Conservation (phyloP, 352 stramenopile species). For the Pythium pyrilobum region DNA sequence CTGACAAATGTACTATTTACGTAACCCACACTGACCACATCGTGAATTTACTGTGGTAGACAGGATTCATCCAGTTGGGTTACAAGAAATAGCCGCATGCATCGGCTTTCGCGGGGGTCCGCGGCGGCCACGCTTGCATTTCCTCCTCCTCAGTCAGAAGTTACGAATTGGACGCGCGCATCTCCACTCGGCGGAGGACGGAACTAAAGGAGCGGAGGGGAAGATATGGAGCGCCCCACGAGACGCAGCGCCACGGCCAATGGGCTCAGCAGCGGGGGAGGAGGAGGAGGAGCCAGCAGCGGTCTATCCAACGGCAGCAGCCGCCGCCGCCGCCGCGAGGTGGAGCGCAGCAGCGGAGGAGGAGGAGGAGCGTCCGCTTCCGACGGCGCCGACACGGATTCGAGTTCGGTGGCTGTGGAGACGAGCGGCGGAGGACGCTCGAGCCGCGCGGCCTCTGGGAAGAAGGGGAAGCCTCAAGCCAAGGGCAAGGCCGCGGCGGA, state of each 20-base stretch:
- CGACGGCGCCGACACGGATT: conserved; percentile 58
- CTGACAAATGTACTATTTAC: background rate
- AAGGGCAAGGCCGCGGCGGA: conserved; percentile 21
- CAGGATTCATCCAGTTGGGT: background rate
- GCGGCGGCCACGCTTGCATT: too few species aligned
- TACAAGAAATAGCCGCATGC: conserved; percentile 2
- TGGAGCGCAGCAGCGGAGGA: conserved; percentile 23
- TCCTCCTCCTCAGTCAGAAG: too few species aligned
- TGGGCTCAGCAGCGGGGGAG: background rate
- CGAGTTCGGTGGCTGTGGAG: conserved; percentile 30
- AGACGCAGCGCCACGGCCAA: conserved; percentile 32
- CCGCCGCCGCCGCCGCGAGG: conserved; percentile 29
- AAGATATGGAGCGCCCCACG: conserved; percentile 45
- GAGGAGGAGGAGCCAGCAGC: conserved; percentile 22
- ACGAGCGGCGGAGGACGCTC: conserved; percentile 3
- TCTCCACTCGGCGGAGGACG: too few species aligned
- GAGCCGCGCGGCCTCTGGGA: conserved; percentile 4
- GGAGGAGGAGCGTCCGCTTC: conserved; percentile 31
- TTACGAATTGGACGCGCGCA: too few species aligned
- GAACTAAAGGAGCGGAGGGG: too few species aligned
- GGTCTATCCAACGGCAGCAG: conserved; percentile 24
- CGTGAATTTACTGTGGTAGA: background rate
- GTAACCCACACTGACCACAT: background rate
- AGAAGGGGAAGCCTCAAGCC: conserved; percentile 3
- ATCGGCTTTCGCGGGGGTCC: too few species aligned